Percentiles rank a stretch among this genome's conserved stretches.
Evolutionary conservation across 2,329 filamentous ascomycete species (phyloP).

Genomic region (Anthostomella pinea): DNA sequence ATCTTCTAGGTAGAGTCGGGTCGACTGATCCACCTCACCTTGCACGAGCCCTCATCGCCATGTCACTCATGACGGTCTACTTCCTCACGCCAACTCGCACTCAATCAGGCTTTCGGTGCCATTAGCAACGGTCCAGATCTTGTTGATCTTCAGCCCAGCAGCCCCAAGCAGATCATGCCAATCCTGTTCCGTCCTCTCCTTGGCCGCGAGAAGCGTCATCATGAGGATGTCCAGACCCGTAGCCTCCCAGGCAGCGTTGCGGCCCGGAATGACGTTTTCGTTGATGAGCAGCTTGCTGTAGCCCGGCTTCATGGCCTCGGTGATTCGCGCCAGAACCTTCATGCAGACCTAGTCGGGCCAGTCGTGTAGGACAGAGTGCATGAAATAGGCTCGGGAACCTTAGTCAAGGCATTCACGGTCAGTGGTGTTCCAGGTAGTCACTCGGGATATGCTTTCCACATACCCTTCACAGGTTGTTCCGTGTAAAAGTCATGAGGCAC

Average conservation of each 20-base stretch:
- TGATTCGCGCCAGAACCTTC: constrained; percentile 32
- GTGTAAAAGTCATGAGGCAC: constrained; percentile 28
- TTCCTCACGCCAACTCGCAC: constrained; percentile 20
- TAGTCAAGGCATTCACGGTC: no score
- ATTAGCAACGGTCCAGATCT: constrained; percentile 15
- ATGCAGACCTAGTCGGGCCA: constrained; percentile 34
- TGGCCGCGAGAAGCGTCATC: constrained; percentile 15
- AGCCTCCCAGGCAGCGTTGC: constrained; percentile 25
- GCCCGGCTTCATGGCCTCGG: constrained; percentile 29
- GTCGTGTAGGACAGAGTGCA: constrained; percentile 37
- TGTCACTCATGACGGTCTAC: no score
- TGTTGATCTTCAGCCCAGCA: constrained; percentile 16
- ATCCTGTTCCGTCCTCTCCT: constrained; percentile 16
- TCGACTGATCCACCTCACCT: no score
- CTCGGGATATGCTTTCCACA: no score
- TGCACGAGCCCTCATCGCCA: no score
- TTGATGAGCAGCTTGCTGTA: constrained; percentile 42
- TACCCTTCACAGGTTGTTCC: constrained; percentile 8
- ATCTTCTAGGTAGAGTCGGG: no score
- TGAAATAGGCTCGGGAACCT: constrained; percentile 32
- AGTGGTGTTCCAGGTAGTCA: no score
- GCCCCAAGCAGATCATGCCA: constrained; percentile 17
- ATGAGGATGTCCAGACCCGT: constrained; percentile 15
- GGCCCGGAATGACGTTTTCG: constrained; percentile 39
- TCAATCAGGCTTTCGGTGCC: constrained; percentile 19